Evolutionary conservation across 2,329 filamentous ascomycete genomes (phyloP).

Genomic region (Plenodomus lindquistii): DNA sequence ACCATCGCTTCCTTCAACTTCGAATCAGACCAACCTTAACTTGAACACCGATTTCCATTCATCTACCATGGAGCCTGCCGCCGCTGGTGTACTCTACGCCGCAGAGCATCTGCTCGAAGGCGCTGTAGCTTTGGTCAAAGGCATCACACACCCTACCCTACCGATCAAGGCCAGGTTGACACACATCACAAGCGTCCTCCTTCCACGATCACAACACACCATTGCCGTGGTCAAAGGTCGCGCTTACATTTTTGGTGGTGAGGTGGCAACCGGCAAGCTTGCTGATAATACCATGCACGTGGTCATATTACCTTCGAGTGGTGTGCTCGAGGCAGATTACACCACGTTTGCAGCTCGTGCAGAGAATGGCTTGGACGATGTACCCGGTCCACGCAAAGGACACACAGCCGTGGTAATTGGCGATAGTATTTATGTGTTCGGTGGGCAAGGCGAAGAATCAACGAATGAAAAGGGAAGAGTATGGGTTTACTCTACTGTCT

Average conservation of each 20-base stretch:
- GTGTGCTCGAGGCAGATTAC: slow-evolving; percentile 50
- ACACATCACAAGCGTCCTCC: slow-evolving; percentile 50
- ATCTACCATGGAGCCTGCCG: slow-evolving; percentile 42
- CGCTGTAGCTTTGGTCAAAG: slow-evolving; percentile 54
- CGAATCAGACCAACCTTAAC: too few relatives aligned
- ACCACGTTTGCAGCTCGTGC: slow-evolving; percentile 40
- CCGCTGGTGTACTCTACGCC: slow-evolving; percentile 44
- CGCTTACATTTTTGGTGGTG: slow-evolving; percentile 61
- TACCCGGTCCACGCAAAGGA: slow-evolving; percentile 47
- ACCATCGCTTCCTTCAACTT: too few relatives aligned
- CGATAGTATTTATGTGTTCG: slow-evolving; percentile 51
- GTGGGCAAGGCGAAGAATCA: slow-evolving; percentile 40
- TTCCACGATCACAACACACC: slow-evolving; percentile 57
- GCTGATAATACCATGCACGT: slow-evolving; percentile 58
- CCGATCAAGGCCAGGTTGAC: slow-evolving; percentile 57
- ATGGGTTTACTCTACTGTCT: slow-evolving; percentile 51
- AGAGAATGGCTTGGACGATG: slow-evolving; percentile 29
- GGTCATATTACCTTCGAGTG: slow-evolving; percentile 54
- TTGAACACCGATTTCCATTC: not conserved
- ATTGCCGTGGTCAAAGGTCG: slow-evolving; percentile 58
- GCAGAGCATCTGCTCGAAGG: slow-evolving; percentile 42
- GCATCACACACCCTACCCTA: slow-evolving; percentile 53
- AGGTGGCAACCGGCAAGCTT: slow-evolving; percentile 44
- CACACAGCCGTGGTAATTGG: slow-evolving; percentile 50
- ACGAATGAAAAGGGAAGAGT: slow-evolving; percentile 45